Evolutionary conservation across 176 grass and related monocot species (phyloP), one percentile per base, ranked within the genome.

Genomic region (Typha latifolia): DNA sequence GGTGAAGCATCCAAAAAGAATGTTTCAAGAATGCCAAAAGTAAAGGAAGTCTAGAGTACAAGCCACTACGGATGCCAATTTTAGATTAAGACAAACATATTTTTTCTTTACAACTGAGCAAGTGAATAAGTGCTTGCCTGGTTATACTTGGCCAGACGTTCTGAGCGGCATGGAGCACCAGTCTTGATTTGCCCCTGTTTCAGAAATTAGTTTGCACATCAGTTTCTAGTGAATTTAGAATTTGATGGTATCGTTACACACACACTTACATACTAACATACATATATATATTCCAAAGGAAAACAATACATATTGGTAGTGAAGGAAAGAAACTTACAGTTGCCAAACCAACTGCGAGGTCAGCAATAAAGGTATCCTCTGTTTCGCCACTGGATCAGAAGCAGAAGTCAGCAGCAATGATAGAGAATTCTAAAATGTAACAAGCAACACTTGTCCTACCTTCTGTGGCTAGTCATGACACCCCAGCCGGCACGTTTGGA

Each of bases 61-160:
- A 29, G 27, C 3, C 27, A 29, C 27, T 43, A 10, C 0, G 0
- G 9, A 10, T 43, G 37, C 9, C 37, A 43, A 3, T 43, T 43
- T 43, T 6, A 43, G 7, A 43, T 43, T 9, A 7, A 7, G 21
- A 50, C 2, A 32, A 51, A 32, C 22, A 9, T 14, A 29, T 2
- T 21, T 7, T 12, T 16, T 14, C 37, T 49, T 16, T 20, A 63
- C 18, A 49, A 32, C 14, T 72, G 2, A 72, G 10, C 14, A 24
- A 62, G 20, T 13, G 8, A 9, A 49, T 12, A 74, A 32, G 13
- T 20, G 51, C 65, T 83, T 75, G 74, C 94, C 83, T 97, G 94
- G 83, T 97, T 97, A 70, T 97, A 97, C 75, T 97, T 97, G 64
- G 94, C 88, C 11, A 97, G 89, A 47, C 93, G 93, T 69, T 97